These are phyloP conservation scores for Kwoniella bestiolae DNA, from an alignment of 768 basidiomycete genomes.

Conservation along the genomic window DNA sequence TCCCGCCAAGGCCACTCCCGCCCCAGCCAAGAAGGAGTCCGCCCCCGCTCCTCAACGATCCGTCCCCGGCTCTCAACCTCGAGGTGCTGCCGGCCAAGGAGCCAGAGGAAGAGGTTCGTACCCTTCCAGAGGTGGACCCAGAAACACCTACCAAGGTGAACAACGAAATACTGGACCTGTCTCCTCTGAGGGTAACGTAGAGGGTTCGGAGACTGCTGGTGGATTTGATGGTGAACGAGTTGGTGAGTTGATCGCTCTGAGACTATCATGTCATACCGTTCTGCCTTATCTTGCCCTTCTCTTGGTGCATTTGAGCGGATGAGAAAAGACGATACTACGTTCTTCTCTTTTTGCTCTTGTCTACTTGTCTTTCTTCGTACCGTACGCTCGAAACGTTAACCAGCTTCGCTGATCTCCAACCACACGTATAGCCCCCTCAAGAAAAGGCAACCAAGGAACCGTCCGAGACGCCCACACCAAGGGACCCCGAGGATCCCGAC, in stretches of 20 bases:
- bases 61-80: constrained; percentile 50
- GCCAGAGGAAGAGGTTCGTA: constrained; percentile 44
- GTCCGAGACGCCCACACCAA: constrained; percentile 49
- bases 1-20: constrained; percentile 38
- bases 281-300: too few species aligned
- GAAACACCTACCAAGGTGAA: constrained; percentile 41
- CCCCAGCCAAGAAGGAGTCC: constrained; percentile 39
- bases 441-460: constrained; percentile 40
- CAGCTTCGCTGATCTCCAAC: background rate
- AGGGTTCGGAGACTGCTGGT: constrained; percentile 49
- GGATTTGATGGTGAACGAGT: constrained; percentile 57
- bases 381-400: too few species aligned
- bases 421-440: constrained; percentile 34
- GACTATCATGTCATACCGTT: too few species aligned
- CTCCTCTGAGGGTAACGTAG: constrained; percentile 33
- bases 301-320: too few species aligned
- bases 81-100: constrained; percentile 24
- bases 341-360: too few species aligned
- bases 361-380: too few species aligned
- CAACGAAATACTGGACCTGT: constrained; percentile 40
- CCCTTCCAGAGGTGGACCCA: constrained; percentile 50
- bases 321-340: too few species aligned
- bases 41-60: constrained; percentile 37
- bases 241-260: too few species aligned
- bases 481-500: constrained; percentile 58